phyloP scores from a whole-genome alignment of 345 rosid species.

The Salix suchowensis region DNA sequence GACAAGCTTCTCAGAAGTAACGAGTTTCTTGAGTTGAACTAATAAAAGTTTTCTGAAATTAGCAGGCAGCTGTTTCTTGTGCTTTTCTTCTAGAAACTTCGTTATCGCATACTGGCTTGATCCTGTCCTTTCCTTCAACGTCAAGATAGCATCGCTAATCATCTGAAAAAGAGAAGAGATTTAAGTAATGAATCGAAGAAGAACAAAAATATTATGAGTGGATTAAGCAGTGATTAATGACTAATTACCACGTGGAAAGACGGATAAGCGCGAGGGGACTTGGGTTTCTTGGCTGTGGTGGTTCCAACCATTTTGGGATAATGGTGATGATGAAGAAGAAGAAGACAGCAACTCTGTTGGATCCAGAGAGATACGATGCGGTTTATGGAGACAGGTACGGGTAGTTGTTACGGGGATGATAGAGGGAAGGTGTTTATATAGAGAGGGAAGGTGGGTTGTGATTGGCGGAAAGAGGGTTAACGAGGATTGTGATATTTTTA shows the following conservation, averaged over 20 bases:
- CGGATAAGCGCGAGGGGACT: slow-evolving; percentile 18
- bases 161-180: slow-evolving; percentile 8
- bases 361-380: neutral
- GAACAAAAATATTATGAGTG: neutral
- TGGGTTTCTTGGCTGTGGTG: slow-evolving; percentile 9
- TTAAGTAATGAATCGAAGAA: neutral
- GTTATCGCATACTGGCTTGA: slow-evolving; percentile 29
- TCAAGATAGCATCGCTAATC: slow-evolving; percentile 23
- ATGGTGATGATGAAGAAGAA: neutral
- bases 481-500: slow-evolving; percentile 21
- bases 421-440: slow-evolving; percentile 10
- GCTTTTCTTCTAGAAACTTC: slow-evolving; percentile 24
- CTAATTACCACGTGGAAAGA: slow-evolving; percentile 11
- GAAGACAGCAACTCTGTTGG: neutral
- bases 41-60: slow-evolving; percentile 19
- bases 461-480: slow-evolving; percentile 19
- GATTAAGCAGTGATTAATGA: too few species aligned
- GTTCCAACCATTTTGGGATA: neutral
- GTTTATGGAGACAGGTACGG: too few species aligned
- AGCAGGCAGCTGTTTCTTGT: slow-evolving; percentile 14
- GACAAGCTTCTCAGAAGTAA: slow-evolving; percentile 20
- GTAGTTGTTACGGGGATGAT: too few species aligned
- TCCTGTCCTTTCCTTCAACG: slow-evolving; percentile 25
- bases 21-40: slow-evolving; percentile 16
- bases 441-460: slow-evolving; percentile 8